Percentiles rank a stretch among this genome's conserved stretches.
Conservation (phyloP, 139 green algal species). For the Micractinium conductrix region DNA sequence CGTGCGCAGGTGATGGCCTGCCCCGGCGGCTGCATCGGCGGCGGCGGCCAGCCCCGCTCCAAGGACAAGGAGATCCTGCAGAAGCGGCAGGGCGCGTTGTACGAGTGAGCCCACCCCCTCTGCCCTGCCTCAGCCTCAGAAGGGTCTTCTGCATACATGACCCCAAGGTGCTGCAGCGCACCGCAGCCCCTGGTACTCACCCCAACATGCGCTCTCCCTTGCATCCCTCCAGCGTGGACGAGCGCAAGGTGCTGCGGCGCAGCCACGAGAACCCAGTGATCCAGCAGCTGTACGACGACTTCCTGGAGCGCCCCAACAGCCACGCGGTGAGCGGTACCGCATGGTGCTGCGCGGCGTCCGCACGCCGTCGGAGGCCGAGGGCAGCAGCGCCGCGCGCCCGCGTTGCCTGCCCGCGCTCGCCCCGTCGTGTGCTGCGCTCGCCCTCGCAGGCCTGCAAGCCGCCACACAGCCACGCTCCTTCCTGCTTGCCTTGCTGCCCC, state of each 20-base stretch:
- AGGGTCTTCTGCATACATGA: too few species aligned
- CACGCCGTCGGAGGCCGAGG: too few species aligned
- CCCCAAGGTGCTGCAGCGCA: too few species aligned
- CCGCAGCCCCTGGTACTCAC: too few species aligned
- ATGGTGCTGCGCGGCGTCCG: too few species aligned
- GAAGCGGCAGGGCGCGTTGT: conserved; percentile 63
- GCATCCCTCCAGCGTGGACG: conserved; percentile 30
- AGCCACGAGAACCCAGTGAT: conserved; percentile 48
- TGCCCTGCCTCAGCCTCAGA: too few species aligned
- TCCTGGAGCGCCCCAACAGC: conserved; percentile 31
- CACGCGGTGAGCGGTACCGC: conserved; percentile 8
- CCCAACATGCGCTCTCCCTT: too few species aligned
- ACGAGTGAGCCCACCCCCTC: conserved; percentile 5
- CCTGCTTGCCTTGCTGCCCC: neutral
- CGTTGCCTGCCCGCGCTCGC: too few species aligned
- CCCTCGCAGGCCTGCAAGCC: neutral
- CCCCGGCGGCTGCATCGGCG: conserved; percentile 66
- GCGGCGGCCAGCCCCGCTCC: conserved; percentile 69
- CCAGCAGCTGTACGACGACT: conserved; percentile 43
- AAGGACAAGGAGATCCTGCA: conserved; percentile 64
- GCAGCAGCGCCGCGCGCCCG: too few species aligned
- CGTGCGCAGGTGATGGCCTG: conserved; percentile 47
- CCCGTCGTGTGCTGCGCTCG: neutral
- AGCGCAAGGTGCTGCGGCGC: conserved; percentile 25
- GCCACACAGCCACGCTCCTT: neutral